Percentiles rank a stretch among this genome's conserved stretches.
Evolutionary conservation across 202 grass and related monocot genomes (phyloP).

Genomic region (Bolboschoenoplectus hybrid): DNA sequence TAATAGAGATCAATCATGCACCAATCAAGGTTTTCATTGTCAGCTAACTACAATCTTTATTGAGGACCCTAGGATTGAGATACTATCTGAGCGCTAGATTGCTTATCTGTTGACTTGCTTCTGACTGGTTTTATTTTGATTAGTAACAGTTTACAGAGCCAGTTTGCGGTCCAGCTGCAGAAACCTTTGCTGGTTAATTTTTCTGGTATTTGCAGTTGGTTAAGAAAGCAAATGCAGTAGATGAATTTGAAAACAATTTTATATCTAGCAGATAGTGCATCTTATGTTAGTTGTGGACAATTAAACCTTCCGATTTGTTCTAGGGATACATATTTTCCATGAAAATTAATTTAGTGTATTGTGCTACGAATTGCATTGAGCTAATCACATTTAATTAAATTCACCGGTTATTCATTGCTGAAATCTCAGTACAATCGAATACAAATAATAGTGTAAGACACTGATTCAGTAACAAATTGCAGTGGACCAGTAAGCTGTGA

Average conservation of each 20-base stretch:
- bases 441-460: not conserved
- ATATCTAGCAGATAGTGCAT: not conserved
- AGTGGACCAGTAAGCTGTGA: not conserved
- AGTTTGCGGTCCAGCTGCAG: not conserved
- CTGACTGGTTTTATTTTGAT: not conserved
- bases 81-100: not conserved
- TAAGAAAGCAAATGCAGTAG: not conserved
- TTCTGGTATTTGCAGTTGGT: constrained; percentile 5
- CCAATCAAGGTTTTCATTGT: not conserved
- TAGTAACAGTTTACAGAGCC: not conserved
- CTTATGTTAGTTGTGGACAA: not conserved
- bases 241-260: not conserved
- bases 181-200: not conserved
- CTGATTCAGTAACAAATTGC: not conserved
- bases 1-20: not conserved
- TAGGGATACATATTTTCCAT: not conserved
- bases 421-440: not conserved
- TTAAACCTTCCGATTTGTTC: not conserved
- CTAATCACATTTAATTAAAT: not conserved
- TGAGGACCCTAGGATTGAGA: not conserved
- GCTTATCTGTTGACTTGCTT: not conserved
- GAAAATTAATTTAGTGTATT: not conserved
- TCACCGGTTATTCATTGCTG: not conserved
- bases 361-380: not conserved
- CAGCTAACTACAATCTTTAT: not conserved